These are phyloP conservation scores for Russula sp. DNA, from an alignment of 768 basidiomycete species.

Conservation along the genomic window DNA sequence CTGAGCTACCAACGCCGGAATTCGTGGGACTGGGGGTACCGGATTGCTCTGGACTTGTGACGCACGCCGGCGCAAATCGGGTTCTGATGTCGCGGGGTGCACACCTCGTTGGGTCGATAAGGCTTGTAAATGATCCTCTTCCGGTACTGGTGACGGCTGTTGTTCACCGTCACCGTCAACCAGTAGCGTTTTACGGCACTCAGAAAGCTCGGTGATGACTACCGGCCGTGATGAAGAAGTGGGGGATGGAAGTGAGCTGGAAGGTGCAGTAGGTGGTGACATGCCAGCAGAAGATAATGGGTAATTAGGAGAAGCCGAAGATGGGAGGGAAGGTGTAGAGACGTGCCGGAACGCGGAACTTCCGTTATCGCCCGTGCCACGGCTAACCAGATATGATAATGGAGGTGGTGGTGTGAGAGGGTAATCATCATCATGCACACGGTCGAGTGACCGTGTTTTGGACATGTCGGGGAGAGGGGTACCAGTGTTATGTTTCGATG, in stretches of 20 bases:
- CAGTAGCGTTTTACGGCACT: slow-evolving; percentile 36
- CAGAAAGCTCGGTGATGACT: slow-evolving; percentile 47
- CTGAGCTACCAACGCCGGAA: slow-evolving; percentile 7
- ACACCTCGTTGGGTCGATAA: slow-evolving; percentile 27
- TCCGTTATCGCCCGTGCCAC: slow-evolving; percentile 47
- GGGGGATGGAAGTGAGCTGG: slow-evolving; percentile 68
- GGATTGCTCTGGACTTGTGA: slow-evolving; percentile 21
- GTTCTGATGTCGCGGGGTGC: slow-evolving; percentile 52
- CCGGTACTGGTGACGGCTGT: slow-evolving; percentile 18
- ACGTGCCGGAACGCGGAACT: slow-evolving; percentile 45
- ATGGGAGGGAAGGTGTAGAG: slow-evolving; percentile 64
- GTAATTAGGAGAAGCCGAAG: slow-evolving; percentile 48
- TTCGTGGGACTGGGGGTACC: slow-evolving; percentile 23
- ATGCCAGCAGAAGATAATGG: slow-evolving; percentile 50
- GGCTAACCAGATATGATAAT: slow-evolving; percentile 73
- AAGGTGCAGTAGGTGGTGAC: slow-evolving; percentile 69
- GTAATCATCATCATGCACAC: slow-evolving; percentile 49
- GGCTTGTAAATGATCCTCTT: slow-evolving; percentile 14
- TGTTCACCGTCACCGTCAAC: slow-evolving; percentile 39
- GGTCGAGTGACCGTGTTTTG: slow-evolving; percentile 36
- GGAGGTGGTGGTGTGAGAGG: slow-evolving; percentile 89
- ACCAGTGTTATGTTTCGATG: slow-evolving; percentile 37
- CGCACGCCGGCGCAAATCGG: slow-evolving; percentile 48
- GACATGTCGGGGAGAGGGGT: slow-evolving; percentile 26
- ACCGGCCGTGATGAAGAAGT: slow-evolving; percentile 64